A percentile compares a stretch with the other conserved stretches of the same genome.
Conservation (phyloP, 1,139 yeast species). For the Saccharomyces hybrid region DNA sequence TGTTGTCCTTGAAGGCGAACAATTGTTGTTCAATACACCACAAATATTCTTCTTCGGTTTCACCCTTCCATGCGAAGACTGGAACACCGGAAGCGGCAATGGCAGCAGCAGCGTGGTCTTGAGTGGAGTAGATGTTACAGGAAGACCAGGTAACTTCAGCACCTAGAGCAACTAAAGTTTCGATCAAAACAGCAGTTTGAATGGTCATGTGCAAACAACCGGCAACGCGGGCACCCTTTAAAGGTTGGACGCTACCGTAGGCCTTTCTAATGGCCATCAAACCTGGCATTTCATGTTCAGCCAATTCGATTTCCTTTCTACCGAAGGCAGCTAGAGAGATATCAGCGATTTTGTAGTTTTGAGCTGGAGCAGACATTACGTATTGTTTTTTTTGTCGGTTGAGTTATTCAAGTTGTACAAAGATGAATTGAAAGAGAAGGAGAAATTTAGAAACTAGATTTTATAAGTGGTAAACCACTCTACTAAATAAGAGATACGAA, state of each 20-base stretch:
- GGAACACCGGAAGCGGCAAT: slow-evolving; percentile 99
- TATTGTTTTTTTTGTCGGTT: background rate
- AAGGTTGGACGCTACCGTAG: slow-evolving; percentile 89
- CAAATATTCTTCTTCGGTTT: slow-evolving; percentile 98
- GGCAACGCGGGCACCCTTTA: slow-evolving; percentile 97
- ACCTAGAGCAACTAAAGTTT: slow-evolving; percentile 94
- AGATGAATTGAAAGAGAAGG: background rate
- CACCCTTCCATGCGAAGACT: slow-evolving; percentile 99
- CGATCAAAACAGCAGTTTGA: slow-evolving; percentile 98
- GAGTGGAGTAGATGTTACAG: slow-evolving; percentile 99
- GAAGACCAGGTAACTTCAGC: slow-evolving; percentile 99
- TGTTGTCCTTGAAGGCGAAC: slow-evolving; percentile 93
- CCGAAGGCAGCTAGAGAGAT: slow-evolving; percentile 99
- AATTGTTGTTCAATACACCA: slow-evolving; percentile 99
- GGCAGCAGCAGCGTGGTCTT: slow-evolving; percentile 99
- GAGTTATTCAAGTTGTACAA: background rate
- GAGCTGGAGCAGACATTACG: slow-evolving; percentile 50
- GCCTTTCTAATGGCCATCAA: slow-evolving; percentile 94
- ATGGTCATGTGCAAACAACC: slow-evolving; percentile 99
- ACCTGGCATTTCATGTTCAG: slow-evolving; percentile 99
- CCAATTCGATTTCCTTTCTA: slow-evolving; percentile 97
- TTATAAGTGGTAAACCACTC: background rate
- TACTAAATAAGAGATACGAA: background rate
- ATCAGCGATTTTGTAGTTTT: slow-evolving; percentile 93
- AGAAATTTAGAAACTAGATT: background rate